Evolutionary conservation across 75 land plant species (phyloP).

Genomic region (Picea sitchensis): DNA sequence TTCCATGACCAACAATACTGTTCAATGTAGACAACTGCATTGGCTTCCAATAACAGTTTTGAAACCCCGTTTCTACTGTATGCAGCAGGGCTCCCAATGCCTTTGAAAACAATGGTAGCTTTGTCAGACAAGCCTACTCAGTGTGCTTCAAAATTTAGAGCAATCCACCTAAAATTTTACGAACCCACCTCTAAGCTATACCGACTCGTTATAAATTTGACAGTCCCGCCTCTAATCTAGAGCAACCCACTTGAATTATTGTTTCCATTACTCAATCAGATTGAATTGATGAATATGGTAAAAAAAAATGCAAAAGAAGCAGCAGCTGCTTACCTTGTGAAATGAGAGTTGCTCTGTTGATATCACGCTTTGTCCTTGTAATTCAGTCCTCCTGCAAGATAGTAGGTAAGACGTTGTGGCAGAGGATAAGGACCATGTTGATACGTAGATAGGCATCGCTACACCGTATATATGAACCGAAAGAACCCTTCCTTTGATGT

Average conservation of each 20-base stretch:
- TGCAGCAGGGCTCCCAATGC: background rate
- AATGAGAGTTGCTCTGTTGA: background rate
- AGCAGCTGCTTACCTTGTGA: background rate
- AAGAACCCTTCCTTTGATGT: too few relatives aligned
- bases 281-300: background rate
- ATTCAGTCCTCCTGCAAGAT: background rate
- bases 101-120: background rate
- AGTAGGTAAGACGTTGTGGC: background rate
- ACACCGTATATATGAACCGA: too few relatives aligned
- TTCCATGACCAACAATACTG: background rate
- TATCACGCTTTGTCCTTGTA: background rate
- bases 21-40: background rate
- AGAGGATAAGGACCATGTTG: background rate
- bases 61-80: background rate
- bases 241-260: background rate
- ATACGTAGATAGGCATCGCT: too few relatives aligned
- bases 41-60: background rate
- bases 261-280: background rate
- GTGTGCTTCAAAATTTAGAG: background rate
- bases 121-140: background rate
- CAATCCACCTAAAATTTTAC: background rate
- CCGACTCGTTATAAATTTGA: background rate
- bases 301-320: background rate
- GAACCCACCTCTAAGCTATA: background rate
- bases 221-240: background rate